phyloP scores from a whole-genome alignment of 805 yeast genomes.

The Nakazawaea wickerhamii region DNA sequence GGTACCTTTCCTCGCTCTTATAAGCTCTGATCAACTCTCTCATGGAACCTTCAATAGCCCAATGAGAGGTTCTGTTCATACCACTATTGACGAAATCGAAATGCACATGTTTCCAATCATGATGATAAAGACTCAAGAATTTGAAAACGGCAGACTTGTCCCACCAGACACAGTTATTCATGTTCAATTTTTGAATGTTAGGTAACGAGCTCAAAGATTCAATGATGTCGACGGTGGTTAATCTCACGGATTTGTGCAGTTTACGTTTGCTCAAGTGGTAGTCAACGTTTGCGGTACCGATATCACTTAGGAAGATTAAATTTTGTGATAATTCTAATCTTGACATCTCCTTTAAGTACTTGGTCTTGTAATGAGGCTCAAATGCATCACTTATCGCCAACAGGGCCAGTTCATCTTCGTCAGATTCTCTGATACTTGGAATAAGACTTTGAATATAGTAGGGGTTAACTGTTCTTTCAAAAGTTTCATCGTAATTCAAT shows the following conservation, averaged over 20 bases:
- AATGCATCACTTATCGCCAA: not conserved
- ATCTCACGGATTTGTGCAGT: conserved; percentile 13
- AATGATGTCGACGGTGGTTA: conserved; percentile 12
- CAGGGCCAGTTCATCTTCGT: conserved; percentile 13
- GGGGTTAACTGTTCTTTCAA: not conserved
- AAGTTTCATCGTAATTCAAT: conserved; percentile 23
- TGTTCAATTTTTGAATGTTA: conserved; percentile 30
- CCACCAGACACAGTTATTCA: conserved; percentile 27
- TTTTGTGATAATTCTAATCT: conserved; percentile 17
- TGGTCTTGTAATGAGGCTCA: conserved; percentile 10
- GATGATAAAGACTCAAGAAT: conserved; percentile 18
- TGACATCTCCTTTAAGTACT: conserved; percentile 2
- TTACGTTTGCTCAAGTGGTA: conserved; percentile 15
- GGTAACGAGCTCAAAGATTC: conserved; percentile 27
- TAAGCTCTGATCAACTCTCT: conserved; percentile 2
- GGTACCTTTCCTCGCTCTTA: conserved; percentile 3
- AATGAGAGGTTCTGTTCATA: conserved; percentile 39
- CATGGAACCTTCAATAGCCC: conserved; percentile 30
- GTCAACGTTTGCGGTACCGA: conserved; percentile 21
- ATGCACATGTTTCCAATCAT: conserved; percentile 14
- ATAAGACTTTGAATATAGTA: conserved; percentile 9
- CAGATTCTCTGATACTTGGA: conserved; percentile 18
- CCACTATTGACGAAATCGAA: conserved; percentile 45
- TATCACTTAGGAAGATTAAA: conserved; percentile 24
- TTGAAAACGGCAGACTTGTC: conserved; percentile 22